Evolutionary conservation across 129 eudicot genomes (phyloP), one percentile per base, ranked within the genome.

Genomic region (Centrapalus pauciflorus): DNA sequence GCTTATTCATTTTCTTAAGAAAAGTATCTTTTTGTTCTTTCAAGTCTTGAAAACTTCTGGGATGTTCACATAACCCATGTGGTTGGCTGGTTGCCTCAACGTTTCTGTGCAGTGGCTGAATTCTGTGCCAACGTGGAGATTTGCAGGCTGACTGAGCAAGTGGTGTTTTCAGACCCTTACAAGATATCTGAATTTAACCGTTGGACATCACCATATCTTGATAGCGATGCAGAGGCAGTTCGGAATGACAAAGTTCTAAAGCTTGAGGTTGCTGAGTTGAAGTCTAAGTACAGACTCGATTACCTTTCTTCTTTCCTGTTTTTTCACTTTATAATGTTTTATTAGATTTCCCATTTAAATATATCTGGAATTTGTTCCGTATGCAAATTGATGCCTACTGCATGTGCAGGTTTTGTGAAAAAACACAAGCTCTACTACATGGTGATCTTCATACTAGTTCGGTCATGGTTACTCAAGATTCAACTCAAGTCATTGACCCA

Each of bases 361-460:
- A n/a, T n/a, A n/a, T 25, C 4, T 55, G 24, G 13, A 69, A 57
- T 70, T 21, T 11, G 7, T 65, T 55, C 17, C 62, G 32, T 45
- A 41, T 5, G 50, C 28, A 26, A 40, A 51, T 56, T 2, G 46
- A 27, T 38, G 61, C 12, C 59, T 66, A 21, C 21, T n/a, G n/a
- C n/a, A n/a, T 59, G 12, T 79, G 33, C 83, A 93, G 98, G 77
- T 93, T 93, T 66, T 93, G 98, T 71, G 96, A 93, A 77, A 85
- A 77, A 66, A 69, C 98, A 56, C 98, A 92, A 82, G 96, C 96
- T 59, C 79, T 92, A 57, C 72, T 92, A 69, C 98, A 92, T 28
- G 95, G 98, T 13, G 98, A 93, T 84, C 96, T 88, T 45, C 98
- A 93, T 75, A 93, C 96, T 12, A 84, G 98, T 76, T 93, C 98